Conservation (phyloP, 2,329 filamentous ascomycete genomes). For the Fusarium illudens region DNA sequence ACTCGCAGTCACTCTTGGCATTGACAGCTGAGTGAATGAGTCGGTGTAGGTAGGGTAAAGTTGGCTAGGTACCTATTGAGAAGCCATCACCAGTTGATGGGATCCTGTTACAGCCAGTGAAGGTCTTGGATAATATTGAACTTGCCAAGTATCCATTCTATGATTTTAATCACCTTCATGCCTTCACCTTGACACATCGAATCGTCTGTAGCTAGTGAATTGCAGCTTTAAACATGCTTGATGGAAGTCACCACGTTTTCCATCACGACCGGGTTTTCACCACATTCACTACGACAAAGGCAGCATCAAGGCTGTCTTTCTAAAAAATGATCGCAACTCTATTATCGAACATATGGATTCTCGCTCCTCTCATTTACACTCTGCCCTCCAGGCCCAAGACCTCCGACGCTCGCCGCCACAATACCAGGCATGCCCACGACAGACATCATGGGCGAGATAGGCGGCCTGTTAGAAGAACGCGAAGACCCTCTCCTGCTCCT, state of each 20-base stretch:
- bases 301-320: too few species aligned
- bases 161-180: too few species aligned
- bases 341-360: conserved; percentile 25
- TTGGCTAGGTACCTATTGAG: not conserved
- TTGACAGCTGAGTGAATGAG: not conserved
- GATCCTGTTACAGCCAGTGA: too few species aligned
- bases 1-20: not conserved
- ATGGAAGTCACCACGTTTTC: too few species aligned
- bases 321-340: not conserved
- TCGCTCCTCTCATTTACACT: conserved; percentile 12
- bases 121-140: too few species aligned
- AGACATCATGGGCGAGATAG: conserved; percentile 35
- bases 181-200: too few species aligned
- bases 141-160: too few species aligned
- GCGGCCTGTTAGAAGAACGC: conserved; percentile 29
- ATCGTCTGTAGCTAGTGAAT: too few species aligned
- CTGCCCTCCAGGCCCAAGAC: conserved; percentile 15
- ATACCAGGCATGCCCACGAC: conserved; percentile 36
- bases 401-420: conserved; percentile 30
- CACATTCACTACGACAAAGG: too few species aligned
- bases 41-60: not conserved
- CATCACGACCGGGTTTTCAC: too few species aligned
- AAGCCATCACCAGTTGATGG: not conserved
- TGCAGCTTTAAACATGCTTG: too few species aligned
- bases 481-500: conserved; percentile 31